phyloP scores from a whole-genome alignment of 208 protist species.

The Leishmania martiniquensis region DNA sequence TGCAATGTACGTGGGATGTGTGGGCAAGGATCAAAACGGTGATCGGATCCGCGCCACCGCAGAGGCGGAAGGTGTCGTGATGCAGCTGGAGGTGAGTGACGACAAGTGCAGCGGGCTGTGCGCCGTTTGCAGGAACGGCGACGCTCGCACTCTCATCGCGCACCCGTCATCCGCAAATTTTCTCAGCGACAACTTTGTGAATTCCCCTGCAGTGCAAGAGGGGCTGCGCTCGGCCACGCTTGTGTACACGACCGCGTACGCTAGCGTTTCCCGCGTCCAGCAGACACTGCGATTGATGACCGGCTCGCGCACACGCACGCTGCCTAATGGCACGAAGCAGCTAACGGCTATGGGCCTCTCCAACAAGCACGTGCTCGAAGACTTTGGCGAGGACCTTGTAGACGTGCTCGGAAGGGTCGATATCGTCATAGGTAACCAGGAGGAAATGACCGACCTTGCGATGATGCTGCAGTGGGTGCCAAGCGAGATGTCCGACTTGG shows the following conservation, averaged over 20 bases:
- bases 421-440: constrained; percentile 93
- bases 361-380: constrained; percentile 87
- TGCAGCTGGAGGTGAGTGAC: constrained; percentile 81
- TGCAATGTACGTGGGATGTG: constrained; percentile 95
- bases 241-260: constrained; percentile 87
- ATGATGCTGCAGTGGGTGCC: constrained; percentile 60
- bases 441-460: constrained; percentile 76
- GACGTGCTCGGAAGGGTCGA: constrained; percentile 83
- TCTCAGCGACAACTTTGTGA: constrained; percentile 92
- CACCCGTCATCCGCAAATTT: constrained; percentile 97
- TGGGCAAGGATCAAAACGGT: constrained; percentile 96
- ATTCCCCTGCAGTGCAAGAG: constrained; percentile 52
- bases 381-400: constrained; percentile 87
- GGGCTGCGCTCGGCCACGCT: constrained; percentile 30
- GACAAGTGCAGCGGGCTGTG: constrained; percentile 95
- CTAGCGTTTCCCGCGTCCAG: constrained; percentile 75
- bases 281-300: constrained; percentile 45
- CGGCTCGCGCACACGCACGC: constrained; percentile 46
- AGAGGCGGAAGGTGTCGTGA: constrained; percentile 88
- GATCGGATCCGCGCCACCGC: constrained; percentile 72
- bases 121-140: constrained; percentile 96
- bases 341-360: constrained; percentile 86
- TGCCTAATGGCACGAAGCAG: constrained; percentile 64
- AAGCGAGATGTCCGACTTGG: constrained; percentile 21
- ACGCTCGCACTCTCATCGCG: constrained; percentile 95